A percentile compares a stretch with the other conserved stretches of the same genome.
Evolutionary conservation across 305 asterid species (phyloP).

Genomic region (Solanum chacoense): DNA sequence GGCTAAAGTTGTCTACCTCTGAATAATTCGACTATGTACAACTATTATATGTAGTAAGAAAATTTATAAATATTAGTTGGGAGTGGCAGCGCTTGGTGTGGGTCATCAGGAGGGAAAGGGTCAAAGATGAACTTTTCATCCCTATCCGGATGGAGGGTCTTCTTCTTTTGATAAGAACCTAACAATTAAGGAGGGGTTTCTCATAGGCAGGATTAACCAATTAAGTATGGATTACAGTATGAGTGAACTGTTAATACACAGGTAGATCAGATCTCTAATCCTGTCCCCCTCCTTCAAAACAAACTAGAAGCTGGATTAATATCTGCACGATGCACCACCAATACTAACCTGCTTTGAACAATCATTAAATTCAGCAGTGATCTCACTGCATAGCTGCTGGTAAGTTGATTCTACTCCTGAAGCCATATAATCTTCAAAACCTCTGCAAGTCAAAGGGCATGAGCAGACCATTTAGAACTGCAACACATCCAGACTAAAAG

Average conservation of each 20-base stretch:
- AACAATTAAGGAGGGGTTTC: neutral
- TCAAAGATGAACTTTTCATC: neutral
- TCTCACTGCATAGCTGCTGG: constrained; percentile 81
- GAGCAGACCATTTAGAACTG: neutral
- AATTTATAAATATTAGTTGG: neutral
- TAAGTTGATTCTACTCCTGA: constrained; percentile 76
- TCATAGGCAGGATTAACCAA: neutral
- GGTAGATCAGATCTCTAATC: neutral
- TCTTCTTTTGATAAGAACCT: neutral
- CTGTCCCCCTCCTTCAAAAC: neutral
- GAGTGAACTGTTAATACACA: neutral
- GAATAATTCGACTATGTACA: neutral
- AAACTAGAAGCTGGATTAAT: neutral
- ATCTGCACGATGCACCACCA: neutral
- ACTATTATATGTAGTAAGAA: neutral
- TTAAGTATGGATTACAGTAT: neutral
- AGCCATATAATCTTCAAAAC: constrained; percentile 65
- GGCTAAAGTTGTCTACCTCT: neutral
- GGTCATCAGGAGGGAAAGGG: neutral
- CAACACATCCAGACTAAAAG: neutral
- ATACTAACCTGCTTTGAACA: constrained; percentile 77
- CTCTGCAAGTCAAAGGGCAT: constrained; percentile 36
- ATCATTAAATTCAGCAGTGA: constrained; percentile 74
- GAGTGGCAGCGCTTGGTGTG: neutral
- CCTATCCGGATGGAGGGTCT: neutral